phyloP scores from a whole-genome alignment of 352 stramenopile genomes.

The Pythium sp. region DNA sequence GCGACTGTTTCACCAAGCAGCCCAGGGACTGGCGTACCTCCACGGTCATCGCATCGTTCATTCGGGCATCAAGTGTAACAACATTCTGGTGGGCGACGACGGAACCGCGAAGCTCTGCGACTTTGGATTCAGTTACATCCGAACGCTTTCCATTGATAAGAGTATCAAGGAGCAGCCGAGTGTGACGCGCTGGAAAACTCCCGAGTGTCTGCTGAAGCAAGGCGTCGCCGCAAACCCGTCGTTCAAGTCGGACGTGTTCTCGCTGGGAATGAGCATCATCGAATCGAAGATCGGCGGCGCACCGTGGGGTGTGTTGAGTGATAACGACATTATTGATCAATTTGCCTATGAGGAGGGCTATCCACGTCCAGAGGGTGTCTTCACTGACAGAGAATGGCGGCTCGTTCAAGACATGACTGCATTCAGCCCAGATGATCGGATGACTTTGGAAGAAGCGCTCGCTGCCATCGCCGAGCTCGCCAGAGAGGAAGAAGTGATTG shows the following conservation, averaged over 20 bases:
- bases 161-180: slow-evolving; percentile 19
- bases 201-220: slow-evolving; percentile 28
- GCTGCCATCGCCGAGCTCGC: background rate
- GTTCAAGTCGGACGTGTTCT: background rate
- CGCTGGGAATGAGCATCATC: slow-evolving; percentile 13
- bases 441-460: background rate
- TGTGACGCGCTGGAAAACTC: slow-evolving; percentile 34
- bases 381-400: slow-evolving; percentile 3
- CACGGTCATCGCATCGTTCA: background rate
- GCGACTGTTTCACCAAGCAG: slow-evolving; percentile 20
- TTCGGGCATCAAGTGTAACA: too few species aligned
- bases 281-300: background rate
- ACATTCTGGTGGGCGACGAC: too few species aligned
- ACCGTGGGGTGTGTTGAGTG: background rate
- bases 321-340: too few species aligned
- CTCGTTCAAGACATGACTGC: background rate
- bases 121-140: background rate
- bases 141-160: too few species aligned
- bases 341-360: background rate
- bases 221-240: background rate
- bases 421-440: background rate
- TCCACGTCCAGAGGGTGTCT: background rate
- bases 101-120: background rate
- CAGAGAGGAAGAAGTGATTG: too few species aligned
- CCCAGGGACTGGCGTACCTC: background rate